Base-by-base conservation (phyloP, 345 rosid genomes). In the Theobroma cacao region DNA sequence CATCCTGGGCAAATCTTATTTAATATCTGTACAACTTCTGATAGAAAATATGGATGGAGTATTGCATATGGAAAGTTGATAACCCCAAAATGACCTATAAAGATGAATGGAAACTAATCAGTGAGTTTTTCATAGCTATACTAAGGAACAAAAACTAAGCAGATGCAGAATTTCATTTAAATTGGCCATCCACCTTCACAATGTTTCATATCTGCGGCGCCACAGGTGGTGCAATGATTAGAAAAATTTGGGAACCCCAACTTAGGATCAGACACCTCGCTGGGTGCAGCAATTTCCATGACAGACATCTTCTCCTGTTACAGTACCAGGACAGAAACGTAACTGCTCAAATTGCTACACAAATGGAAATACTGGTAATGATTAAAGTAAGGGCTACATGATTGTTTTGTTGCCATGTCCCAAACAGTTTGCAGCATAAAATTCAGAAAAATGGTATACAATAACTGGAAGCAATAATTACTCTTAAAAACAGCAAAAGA, bases 1-100 rank as follows among this genome's bases (percentile, higher is more conserved):
- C 99, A 96, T 38, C 90, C 91, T 9, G 99, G 98, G 73, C 99
- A 96, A 76, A 89, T 80, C 80, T 88, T 89, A 75, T 96, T 96
- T 64, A 96, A 74, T 72, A 96, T 62, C 26, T 87, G 77, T 6
- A 84, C 89, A 77, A 92, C 87, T 82, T 96, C 97, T 2, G 95
- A 86, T 2, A 92, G 73, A 75, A 77, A 94, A 73, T 91, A 90
- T 0, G 99, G 99, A 77, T 96, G 88, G 43, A 91, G 77, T 48
- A 96, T 78, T 11, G 90, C 52, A 61, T 69, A 77, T 40, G 76
- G 83, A 60, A 96, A 92, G 14, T 88, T 88, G 53, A 96, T 86
- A 59, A 87, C 78, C 43, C 98, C 99, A 40, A 88, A 90, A 82
- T 96, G 99, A 52, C 99, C 99, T 96, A 76, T 38, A 82, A 77